phyloP scores from a whole-genome alignment of 768 basidiomycete species.

The Panus rudis region DNA sequence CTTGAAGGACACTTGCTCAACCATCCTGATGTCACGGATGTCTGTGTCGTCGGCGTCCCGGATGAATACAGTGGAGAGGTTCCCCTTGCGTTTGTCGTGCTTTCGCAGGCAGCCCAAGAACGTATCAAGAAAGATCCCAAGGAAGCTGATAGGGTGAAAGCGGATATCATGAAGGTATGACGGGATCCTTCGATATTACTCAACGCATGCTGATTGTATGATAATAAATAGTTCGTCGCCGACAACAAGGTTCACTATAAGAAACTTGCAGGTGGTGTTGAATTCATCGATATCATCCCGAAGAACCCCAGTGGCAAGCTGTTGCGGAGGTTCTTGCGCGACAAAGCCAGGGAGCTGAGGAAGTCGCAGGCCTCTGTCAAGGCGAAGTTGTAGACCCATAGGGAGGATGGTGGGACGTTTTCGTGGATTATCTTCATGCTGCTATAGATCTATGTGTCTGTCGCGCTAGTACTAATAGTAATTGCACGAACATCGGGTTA shows the following conservation, averaged over 20 bases:
- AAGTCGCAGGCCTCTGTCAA: conserved; percentile 1
- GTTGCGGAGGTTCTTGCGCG: conserved; percentile 22
- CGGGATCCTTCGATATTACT: background rate
- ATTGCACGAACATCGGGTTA: too few relatives aligned
- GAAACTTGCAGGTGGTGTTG: conserved; percentile 30
- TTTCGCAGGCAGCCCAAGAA: conserved; percentile 31
- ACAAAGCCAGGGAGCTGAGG: conserved; percentile 17
- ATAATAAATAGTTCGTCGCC: conserved; percentile 8
- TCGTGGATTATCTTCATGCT: too few relatives aligned
- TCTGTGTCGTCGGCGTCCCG: conserved; percentile 43
- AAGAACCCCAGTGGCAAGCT: conserved; percentile 27
- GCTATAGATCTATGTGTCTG: too few relatives aligned
- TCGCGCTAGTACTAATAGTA: too few relatives aligned
- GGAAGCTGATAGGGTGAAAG: conserved; percentile 35
- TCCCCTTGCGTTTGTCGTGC: conserved; percentile 64
- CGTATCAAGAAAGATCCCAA: conserved; percentile 26
- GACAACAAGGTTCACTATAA: conserved; percentile 31
- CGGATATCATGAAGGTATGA: conserved; percentile 49
- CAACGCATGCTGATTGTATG: background rate
- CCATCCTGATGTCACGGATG: conserved; percentile 38
- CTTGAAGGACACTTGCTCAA: conserved; percentile 30
- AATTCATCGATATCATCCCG: conserved; percentile 32
- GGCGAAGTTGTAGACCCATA: conserved; percentile 18
- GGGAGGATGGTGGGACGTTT: too few relatives aligned
- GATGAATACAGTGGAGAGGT: conserved; percentile 76